These are phyloP conservation scores for Aspergillus ustus DNA, from an alignment of 2,329 filamentous ascomycete species.

Conservation along the genomic window DNA sequence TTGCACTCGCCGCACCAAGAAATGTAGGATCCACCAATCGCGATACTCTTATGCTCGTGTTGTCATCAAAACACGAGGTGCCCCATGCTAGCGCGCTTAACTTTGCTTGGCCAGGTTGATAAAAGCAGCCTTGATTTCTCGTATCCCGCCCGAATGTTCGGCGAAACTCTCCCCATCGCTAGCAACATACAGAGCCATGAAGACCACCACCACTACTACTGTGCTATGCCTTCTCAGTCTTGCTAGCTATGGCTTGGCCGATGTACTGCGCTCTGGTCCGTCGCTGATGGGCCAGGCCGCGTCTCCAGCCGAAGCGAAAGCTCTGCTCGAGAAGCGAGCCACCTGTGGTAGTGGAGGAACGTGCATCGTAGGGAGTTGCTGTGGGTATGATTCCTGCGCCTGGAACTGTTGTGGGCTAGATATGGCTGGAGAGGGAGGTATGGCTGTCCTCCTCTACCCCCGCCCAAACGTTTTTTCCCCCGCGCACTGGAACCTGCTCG, in stretches of 20 bases:
- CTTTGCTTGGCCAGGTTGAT: neutral
- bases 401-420: neutral
- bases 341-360: neutral
- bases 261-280: too few relatives aligned
- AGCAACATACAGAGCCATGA: neutral
- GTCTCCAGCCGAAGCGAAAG: neutral
- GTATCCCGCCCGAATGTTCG: neutral
- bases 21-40: too few relatives aligned
- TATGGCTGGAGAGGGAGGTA: neutral
- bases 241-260: neutral
- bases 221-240: neutral
- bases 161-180: neutral
- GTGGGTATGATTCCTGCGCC: neutral
- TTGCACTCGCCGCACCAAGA: too few relatives aligned
- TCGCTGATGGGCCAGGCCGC: neutral
- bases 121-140: neutral
- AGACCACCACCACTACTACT: neutral
- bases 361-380: neutral
- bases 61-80: neutral
- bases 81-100: neutral
- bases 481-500: too few relatives aligned
- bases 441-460: neutral
- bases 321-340: neutral
- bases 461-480: too few relatives aligned
- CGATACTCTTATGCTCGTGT: neutral